Evolutionary conservation across 192 early-diverging fungal genomes (phyloP).

Genomic region (Coemansia erecta): DNA sequence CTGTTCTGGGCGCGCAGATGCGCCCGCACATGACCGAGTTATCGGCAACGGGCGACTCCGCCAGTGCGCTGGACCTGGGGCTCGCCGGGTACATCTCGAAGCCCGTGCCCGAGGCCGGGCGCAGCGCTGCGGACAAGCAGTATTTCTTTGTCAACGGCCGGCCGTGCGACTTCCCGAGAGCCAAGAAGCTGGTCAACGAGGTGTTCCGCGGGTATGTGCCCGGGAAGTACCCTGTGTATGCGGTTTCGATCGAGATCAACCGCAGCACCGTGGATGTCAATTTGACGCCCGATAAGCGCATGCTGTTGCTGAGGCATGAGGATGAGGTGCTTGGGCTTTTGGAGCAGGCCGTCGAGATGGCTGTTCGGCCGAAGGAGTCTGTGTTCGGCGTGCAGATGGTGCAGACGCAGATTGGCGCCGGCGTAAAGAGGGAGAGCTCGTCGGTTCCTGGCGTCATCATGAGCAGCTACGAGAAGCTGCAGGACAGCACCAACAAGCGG

Average conservation of each 20-base stretch:
- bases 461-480: conserved; percentile 18
- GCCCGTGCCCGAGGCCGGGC: conserved; percentile 57
- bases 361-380: conserved; percentile 20
- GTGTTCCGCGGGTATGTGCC: conserved; percentile 67
- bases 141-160: conserved; percentile 88
- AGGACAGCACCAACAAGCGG: background rate
- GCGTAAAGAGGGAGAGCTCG: background rate
- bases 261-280: conserved; percentile 77
- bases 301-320: conserved; percentile 82
- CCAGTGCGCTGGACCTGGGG: conserved; percentile 7
- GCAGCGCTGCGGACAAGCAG: conserved; percentile 78
- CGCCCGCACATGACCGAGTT: conserved; percentile 23
- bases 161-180: conserved; percentile 81
- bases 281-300: conserved; percentile 93
- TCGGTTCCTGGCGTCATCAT: conserved; percentile 24
- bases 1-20: conserved; percentile 72
- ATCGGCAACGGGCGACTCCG: conserved; percentile 1
- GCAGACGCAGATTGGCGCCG: conserved; percentile 14
- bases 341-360: conserved; percentile 11
- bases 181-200: conserved; percentile 77
- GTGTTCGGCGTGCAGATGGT: conserved; percentile 17
- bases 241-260: conserved; percentile 60
- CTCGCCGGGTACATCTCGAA: conserved; percentile 37
- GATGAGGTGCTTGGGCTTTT: conserved; percentile 13
- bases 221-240: conserved; percentile 76